Evolutionary conservation across 352 stramenopile species (phyloP).

Genomic region (Pythium phragmitis): DNA sequence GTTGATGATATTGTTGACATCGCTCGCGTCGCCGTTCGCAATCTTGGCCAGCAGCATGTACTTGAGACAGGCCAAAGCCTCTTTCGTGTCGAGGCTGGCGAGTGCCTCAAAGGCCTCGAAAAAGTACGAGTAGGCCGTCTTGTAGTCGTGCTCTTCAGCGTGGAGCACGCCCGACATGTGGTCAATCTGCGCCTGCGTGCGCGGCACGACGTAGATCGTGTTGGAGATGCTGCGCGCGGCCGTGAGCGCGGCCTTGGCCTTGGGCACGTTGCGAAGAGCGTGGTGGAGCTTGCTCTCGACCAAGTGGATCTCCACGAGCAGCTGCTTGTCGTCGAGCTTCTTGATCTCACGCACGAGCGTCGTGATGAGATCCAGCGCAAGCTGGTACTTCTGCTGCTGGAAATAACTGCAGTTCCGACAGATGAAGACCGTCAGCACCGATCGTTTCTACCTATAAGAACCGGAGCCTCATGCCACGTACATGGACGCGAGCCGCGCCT

Average conservation of each 20-base stretch:
- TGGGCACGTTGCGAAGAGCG: slow-evolving; percentile 96
- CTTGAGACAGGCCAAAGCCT: slow-evolving; percentile 91
- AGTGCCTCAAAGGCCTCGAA: slow-evolving; percentile 97
- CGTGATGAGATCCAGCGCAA: slow-evolving; percentile 93
- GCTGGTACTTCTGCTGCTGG: slow-evolving; percentile 89
- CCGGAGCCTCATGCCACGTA: slow-evolving; percentile 19
- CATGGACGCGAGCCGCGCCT: slow-evolving; percentile 93
- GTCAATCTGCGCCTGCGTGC: slow-evolving; percentile 94
- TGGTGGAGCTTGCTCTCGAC: slow-evolving; percentile 98
- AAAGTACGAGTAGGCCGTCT: slow-evolving; percentile 99
- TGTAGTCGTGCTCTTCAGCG: slow-evolving; percentile 98
- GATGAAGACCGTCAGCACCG: background rate
- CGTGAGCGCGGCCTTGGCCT: slow-evolving; percentile 96
- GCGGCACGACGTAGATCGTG: slow-evolving; percentile 96
- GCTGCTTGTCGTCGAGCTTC: slow-evolving; percentile 99
- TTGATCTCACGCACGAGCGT: slow-evolving; percentile 96
- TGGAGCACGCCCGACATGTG: slow-evolving; percentile 97
- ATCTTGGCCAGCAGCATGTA: slow-evolving; percentile 99
- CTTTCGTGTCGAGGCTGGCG: slow-evolving; percentile 87
- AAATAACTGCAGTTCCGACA: slow-evolving; percentile 56
- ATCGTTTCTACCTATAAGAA: background rate
- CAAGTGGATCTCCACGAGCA: slow-evolving; percentile 98
- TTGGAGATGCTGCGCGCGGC: slow-evolving; percentile 97
- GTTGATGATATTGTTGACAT: slow-evolving; percentile 95
- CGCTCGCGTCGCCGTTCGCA: slow-evolving; percentile 87